A percentile compares a stretch with the other conserved stretches of the same genome.
These are phyloP conservation scores for Exophiala oligosperma DNA, from an alignment of 2,329 filamentous ascomycete genomes.

Conservation along the genomic window DNA sequence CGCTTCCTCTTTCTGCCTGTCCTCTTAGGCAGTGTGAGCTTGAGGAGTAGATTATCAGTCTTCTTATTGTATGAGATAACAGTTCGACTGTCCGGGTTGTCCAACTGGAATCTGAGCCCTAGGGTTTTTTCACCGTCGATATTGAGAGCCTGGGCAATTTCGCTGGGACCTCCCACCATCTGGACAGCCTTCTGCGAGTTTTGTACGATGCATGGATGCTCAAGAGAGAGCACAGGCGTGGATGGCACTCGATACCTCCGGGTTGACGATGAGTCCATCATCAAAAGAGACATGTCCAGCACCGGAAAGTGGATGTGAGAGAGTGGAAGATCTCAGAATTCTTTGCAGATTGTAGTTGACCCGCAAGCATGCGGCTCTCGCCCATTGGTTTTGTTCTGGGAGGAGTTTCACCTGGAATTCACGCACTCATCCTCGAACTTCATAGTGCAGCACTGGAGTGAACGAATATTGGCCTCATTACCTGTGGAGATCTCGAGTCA, in stretches of 20 bases:
- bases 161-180: slow-evolving; percentile 59
- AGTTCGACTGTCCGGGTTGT: slow-evolving; percentile 76
- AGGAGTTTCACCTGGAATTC: too few relatives aligned
- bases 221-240: slow-evolving; percentile 59
- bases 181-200: slow-evolving; percentile 64
- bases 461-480: too few relatives aligned
- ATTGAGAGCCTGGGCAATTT: slow-evolving; percentile 55
- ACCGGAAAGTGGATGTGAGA: not conserved
- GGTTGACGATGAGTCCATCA: slow-evolving; percentile 30
- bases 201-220: slow-evolving; percentile 67
- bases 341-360: not conserved
- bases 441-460: too few relatives aligned
- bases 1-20: slow-evolving; percentile 84
- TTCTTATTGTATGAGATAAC: slow-evolving; percentile 73
- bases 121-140: slow-evolving; percentile 49
- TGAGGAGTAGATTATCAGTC: slow-evolving; percentile 82
- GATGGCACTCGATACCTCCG: slow-evolving; percentile 54
- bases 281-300: slow-evolving; percentile 1
- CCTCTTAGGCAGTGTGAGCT: slow-evolving; percentile 80
- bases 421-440: too few relatives aligned
- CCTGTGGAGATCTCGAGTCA: too few relatives aligned
- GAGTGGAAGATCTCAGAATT: not conserved
- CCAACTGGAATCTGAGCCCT: slow-evolving; percentile 74
- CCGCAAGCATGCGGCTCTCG: too few relatives aligned
- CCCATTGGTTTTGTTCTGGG: too few relatives aligned